These are phyloP conservation scores for Glarea lozoyensis DNA, from an alignment of 495 filamentous ascomycete species.

Conservation along the genomic window DNA sequence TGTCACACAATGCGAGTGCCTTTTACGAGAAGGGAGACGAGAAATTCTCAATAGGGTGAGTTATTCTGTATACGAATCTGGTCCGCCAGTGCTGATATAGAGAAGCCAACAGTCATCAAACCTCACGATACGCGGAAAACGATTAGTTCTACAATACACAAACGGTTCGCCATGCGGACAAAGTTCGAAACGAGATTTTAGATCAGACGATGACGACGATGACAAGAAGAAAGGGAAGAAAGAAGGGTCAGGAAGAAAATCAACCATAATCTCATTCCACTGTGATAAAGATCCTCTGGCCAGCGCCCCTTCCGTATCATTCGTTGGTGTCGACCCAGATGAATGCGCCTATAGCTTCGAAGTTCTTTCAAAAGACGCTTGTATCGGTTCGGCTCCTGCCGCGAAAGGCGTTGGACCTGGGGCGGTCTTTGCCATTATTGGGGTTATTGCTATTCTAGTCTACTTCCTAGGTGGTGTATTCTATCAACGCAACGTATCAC, in stretches of 20 bases:
- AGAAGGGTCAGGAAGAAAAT: constrained; percentile 55
- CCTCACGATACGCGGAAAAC: constrained; percentile 74
- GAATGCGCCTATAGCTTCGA: constrained; percentile 97
- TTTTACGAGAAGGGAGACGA: constrained; percentile 69
- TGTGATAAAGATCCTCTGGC: constrained; percentile 68
- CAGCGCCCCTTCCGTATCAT: constrained; percentile 50
- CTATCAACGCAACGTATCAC: constrained; percentile 90
- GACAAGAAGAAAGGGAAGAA: constrained; percentile 25
- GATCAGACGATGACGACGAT: constrained; percentile 19
- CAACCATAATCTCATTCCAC: constrained; percentile 83
- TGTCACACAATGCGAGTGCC: constrained; percentile 82
- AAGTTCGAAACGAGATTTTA: background rate
- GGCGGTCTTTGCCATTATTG: constrained; percentile 90
- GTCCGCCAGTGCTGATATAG: constrained; percentile 5
- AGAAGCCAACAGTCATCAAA: constrained; percentile 51
- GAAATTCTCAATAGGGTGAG: constrained; percentile 78
- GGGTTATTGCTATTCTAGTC: constrained; percentile 70
- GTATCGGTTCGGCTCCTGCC: constrained; percentile 52
- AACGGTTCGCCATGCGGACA: constrained; percentile 73
- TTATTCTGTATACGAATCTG: constrained; percentile 3
- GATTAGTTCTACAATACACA: constrained; percentile 86
- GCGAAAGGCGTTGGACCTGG: constrained; percentile 67
- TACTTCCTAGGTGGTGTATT: constrained; percentile 90
- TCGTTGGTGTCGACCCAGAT: constrained; percentile 74
- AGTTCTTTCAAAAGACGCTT: constrained; percentile 78